Percentiles rank a stretch among this genome's conserved stretches.
Conservation (phyloP, 129 eudicot species). For the Tagetes patula region DNA sequence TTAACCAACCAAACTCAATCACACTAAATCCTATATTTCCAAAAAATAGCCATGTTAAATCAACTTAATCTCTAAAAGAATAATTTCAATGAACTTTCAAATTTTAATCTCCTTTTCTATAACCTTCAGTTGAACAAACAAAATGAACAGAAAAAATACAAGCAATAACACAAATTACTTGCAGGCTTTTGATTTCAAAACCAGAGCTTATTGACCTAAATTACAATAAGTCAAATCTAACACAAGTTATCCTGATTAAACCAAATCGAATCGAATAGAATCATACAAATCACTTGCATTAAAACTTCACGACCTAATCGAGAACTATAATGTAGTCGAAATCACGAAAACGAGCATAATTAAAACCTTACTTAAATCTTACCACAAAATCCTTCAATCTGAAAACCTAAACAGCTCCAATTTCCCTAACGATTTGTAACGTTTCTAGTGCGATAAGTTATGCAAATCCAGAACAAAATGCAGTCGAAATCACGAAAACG, state of each 20-base stretch:
- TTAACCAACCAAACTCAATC: not conserved
- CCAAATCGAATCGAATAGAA: too few relatives aligned
- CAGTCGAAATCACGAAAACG: too few relatives aligned
- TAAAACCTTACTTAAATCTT: conserved; percentile 16
- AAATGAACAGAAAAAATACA: not conserved
- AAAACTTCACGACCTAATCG: not conserved
- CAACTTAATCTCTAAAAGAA: not conserved
- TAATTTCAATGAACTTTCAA: not conserved
- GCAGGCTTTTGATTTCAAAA: conserved; percentile 10
- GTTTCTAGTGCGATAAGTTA: too few relatives aligned
- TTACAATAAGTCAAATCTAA: too few relatives aligned
- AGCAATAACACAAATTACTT: not conserved
- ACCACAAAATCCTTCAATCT: conserved; percentile 8
- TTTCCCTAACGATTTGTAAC: too few relatives aligned
- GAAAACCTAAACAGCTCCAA: conserved; percentile 19
- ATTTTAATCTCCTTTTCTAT: not conserved
- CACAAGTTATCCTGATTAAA: conserved; percentile 6
- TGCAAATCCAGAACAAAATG: too few relatives aligned
- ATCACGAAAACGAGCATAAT: not conserved
- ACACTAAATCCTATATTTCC: not conserved
- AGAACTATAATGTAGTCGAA: not conserved
- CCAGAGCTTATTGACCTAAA: conserved; percentile 4
- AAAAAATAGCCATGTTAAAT: too few relatives aligned
- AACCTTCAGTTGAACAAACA: not conserved
- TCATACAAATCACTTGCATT: conserved; percentile 7